Percentiles rank a stretch among this genome's conserved stretches.
Conservation (phyloP, 768 basidiomycete genomes). For the Suillus luteus region DNA sequence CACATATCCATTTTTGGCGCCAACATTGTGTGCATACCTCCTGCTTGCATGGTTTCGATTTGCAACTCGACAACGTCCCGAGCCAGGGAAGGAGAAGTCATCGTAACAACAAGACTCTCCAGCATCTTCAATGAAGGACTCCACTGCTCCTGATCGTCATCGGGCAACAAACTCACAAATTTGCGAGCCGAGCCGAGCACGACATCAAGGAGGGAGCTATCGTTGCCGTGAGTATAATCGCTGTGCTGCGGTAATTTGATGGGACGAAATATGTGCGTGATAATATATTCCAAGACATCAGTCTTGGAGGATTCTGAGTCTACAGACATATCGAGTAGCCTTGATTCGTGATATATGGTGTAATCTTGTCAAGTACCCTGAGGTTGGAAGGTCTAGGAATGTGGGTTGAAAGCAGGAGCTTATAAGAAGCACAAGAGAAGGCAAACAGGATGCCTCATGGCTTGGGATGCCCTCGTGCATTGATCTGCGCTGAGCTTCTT, state of each 20-base stretch:
- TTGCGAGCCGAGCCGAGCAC: constrained; percentile 21
- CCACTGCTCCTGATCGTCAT: constrained; percentile 24
- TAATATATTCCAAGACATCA: constrained; percentile 11
- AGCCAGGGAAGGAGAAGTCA: constrained; percentile 8
- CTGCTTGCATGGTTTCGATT: constrained; percentile 17
- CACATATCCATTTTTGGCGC: neutral
- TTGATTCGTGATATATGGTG: neutral
- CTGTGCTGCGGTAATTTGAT: constrained; percentile 23
- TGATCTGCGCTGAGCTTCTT: neutral
- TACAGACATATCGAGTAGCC: neutral
- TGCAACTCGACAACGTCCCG: constrained; percentile 12
- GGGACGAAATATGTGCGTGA: constrained; percentile 16
- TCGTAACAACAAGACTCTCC: constrained; percentile 11
- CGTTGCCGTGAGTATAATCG: constrained; percentile 23
- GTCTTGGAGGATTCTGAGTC: neutral
- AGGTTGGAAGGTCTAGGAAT: neutral
- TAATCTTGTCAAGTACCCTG: neutral
- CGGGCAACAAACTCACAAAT: constrained; percentile 18
- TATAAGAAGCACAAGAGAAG: neutral
- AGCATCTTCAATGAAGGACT: constrained; percentile 28
- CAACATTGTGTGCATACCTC: constrained; percentile 15
- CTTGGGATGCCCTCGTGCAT: neutral
- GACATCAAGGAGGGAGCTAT: constrained; percentile 25
- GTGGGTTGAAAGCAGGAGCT: neutral
- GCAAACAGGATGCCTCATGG: neutral